Evolutionary conservation across 2,329 filamentous ascomycete genomes (phyloP).

Genomic region (Talaromyces sp.): DNA sequence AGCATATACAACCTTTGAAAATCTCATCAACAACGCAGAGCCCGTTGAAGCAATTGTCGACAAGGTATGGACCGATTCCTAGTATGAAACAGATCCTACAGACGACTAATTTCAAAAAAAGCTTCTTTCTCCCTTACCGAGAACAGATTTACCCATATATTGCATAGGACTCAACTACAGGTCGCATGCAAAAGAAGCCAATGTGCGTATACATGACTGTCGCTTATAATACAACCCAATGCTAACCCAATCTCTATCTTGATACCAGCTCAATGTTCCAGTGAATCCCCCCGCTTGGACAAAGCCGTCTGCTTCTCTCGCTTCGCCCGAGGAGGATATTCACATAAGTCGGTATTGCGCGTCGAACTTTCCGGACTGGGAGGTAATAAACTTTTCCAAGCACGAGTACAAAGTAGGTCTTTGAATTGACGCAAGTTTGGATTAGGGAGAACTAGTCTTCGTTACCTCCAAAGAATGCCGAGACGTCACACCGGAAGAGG

Average conservation of each 20-base stretch:
- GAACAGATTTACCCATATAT: constrained; percentile 11
- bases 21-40: not conserved
- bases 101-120: not conserved
- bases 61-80: not conserved
- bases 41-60: not conserved
- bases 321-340: constrained; percentile 12
- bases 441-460: constrained; percentile 18
- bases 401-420: not conserved
- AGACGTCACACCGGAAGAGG: constrained; percentile 22
- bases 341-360: constrained; percentile 16
- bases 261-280: constrained; percentile 16
- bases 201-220: not conserved
- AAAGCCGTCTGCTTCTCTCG: constrained; percentile 12
- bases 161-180: constrained; percentile 15
- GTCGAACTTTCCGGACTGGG: constrained; percentile 17
- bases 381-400: not conserved
- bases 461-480: constrained; percentile 17
- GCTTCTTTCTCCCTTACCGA: constrained; percentile 9
- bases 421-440: not conserved
- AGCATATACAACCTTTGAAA: not conserved
- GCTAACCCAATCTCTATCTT: not conserved
- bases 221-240: not conserved
- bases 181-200: constrained; percentile 16
- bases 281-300: constrained; percentile 17
- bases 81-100: not conserved